Evolutionary conservation across 2,329 filamentous ascomycete species (phyloP).

Genomic region (Aspergillus udagawae): DNA sequence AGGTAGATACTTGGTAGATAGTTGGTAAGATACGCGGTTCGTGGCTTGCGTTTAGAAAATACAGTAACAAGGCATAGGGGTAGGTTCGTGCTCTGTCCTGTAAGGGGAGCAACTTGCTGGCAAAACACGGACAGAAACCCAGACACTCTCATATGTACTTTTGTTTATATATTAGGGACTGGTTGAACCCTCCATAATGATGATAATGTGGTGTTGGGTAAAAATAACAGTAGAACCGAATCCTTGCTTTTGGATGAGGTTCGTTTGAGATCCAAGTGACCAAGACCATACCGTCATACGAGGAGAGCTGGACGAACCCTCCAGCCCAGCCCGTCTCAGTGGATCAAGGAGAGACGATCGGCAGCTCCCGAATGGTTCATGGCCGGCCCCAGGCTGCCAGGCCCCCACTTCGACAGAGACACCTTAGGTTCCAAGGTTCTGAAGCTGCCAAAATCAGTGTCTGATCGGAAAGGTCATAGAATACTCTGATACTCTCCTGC

Average conservation of each 20-base stretch:
- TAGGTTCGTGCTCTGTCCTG: background rate
- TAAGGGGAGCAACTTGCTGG: background rate
- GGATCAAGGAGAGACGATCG: conserved; percentile 1
- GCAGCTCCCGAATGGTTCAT: conserved; percentile 11
- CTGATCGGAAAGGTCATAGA: too few relatives aligned
- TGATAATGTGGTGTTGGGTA: background rate
- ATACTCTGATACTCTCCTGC: too few relatives aligned
- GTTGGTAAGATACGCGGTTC: background rate
- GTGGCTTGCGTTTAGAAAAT: too few relatives aligned
- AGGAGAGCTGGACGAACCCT: background rate
- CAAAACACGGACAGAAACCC: background rate
- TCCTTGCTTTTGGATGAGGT: background rate
- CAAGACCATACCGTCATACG: background rate
- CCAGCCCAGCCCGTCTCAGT: too few relatives aligned
- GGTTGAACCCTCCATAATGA: background rate
- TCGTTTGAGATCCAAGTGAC: background rate
- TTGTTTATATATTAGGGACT: background rate
- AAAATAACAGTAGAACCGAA: background rate
- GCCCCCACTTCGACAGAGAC: background rate
- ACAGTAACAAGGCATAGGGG: background rate
- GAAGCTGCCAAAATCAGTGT: background rate
- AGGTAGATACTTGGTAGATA: too few relatives aligned
- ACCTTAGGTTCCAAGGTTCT: background rate
- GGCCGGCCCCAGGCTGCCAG: background rate
- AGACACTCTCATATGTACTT: background rate